These are phyloP conservation scores for Xylona heveae DNA, from an alignment of 495 filamentous ascomycete genomes.

Conservation along the genomic window DNA sequence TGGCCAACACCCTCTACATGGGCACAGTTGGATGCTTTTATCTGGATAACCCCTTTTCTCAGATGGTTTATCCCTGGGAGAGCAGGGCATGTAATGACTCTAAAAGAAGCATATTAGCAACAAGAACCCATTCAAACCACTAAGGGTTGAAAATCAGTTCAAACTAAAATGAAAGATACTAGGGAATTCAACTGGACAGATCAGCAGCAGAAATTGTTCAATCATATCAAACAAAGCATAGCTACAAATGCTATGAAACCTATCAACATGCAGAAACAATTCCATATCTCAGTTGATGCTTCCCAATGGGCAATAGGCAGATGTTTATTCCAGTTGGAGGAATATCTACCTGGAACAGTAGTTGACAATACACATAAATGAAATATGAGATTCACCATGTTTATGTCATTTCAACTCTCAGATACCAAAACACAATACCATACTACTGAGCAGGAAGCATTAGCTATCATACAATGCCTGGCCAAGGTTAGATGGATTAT, in stretches of 20 bases:
- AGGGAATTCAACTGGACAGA: not conserved
- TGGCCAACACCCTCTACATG: no score
- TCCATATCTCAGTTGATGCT: no score
- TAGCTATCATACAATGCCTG: no score
- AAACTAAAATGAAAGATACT: conserved; percentile 1
- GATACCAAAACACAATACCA: no score
- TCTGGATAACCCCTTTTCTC: conserved; percentile 2
- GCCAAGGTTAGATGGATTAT: no score
- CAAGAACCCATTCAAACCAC: not conserved
- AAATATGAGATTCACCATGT: not conserved
- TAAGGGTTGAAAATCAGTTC: conserved; percentile 1
- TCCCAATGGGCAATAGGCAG: not conserved
- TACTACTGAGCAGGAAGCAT: conserved; percentile 2
- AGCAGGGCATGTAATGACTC: not conserved
- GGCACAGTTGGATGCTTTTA: conserved; percentile 1
- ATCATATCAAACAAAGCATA: conserved; percentile 1
- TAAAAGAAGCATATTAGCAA: not conserved
- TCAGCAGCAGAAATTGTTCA: not conserved
- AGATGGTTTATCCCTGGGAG: no score
- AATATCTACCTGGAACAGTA: not conserved
- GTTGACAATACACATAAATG: not conserved
- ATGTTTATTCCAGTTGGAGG: not conserved
- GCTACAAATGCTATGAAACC: conserved; percentile 1
- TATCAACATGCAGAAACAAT: not conserved
- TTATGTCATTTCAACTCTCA: conserved; percentile 2